These are phyloP conservation scores for Botrytis squamosa DNA, from an alignment of 2,329 filamentous ascomycete species.

Conservation along the genomic window DNA sequence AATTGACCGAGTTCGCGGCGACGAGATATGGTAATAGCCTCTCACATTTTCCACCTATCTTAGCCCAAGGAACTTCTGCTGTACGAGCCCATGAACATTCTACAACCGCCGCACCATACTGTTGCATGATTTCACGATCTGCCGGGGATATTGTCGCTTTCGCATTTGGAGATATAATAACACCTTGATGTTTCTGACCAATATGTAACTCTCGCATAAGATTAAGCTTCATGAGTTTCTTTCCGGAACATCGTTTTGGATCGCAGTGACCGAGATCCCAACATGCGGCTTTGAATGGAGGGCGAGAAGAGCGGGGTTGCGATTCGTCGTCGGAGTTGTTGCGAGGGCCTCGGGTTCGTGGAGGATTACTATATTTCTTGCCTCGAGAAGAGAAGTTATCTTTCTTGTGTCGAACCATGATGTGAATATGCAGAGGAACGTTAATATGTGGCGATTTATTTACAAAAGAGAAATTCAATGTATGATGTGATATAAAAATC, in stretches of 20 bases:
- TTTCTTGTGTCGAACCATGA: slow-evolving; percentile 96
- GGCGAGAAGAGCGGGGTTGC: slow-evolving; percentile 44
- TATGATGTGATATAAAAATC: slow-evolving; percentile 8
- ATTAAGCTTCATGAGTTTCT: slow-evolving; percentile 86
- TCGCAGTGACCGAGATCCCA: slow-evolving; percentile 99
- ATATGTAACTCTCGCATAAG: slow-evolving; percentile 91
- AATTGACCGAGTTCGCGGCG: slow-evolving; percentile 95
- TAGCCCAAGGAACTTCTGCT: slow-evolving; percentile 83
- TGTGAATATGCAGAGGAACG: slow-evolving; percentile 19
- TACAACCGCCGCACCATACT: slow-evolving; percentile 90
- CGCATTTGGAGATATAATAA: slow-evolving; percentile 93
- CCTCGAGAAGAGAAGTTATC: slow-evolving; percentile 67
- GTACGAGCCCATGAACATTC: slow-evolving; percentile 97
- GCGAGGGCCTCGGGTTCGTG: slow-evolving; percentile 46
- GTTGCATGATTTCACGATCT: slow-evolving; percentile 77
- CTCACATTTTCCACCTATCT: slow-evolving; percentile 92
- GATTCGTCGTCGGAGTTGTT: slow-evolving; percentile 49
- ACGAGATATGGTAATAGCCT: slow-evolving; percentile 90
- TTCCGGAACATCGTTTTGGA: slow-evolving; percentile 92
- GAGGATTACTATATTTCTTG: slow-evolving; percentile 64
- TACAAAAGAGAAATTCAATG: background rate
- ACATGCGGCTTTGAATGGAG: slow-evolving; percentile 84
- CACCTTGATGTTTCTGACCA: slow-evolving; percentile 86
- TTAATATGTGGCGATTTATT: background rate
- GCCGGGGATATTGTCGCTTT: slow-evolving; percentile 81